Evolutionary conservation across 345 rosid species (phyloP).

Genomic region (Heritiera littoralis): DNA sequence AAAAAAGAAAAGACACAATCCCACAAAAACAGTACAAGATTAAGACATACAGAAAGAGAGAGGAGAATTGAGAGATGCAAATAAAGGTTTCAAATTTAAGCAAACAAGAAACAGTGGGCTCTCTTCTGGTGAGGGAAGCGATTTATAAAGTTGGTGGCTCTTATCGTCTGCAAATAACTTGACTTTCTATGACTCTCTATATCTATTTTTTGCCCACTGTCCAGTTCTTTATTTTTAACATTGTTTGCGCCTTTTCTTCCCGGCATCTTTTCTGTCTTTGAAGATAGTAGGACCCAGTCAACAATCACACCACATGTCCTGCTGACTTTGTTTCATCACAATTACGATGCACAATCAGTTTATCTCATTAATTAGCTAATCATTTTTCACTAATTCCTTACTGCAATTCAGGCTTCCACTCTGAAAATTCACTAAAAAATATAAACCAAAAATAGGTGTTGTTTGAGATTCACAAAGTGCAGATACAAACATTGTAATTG

Average conservation of each 20-base stretch:
- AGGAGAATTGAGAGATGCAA: slow-evolving; percentile 25
- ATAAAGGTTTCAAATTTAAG: background rate
- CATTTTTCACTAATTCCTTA: no score
- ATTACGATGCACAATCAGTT: background rate
- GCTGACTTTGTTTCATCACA: background rate
- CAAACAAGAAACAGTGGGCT: slow-evolving; percentile 15
- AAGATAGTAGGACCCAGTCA: slow-evolving; percentile 26
- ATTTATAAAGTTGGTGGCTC: slow-evolving; percentile 25
- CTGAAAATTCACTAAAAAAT: background rate
- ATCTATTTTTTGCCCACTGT: background rate
- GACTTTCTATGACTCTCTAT: slow-evolving; percentile 8
- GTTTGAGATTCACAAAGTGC: no score
- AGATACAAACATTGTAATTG: no score
- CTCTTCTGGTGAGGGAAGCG: background rate
- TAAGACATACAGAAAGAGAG: background rate
- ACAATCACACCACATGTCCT: background rate
- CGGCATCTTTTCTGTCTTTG: slow-evolving; percentile 21
- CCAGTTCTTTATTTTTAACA: no score
- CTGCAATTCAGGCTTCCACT: background rate
- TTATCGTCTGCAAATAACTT: background rate
- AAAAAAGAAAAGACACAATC: background rate
- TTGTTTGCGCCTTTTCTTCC: background rate
- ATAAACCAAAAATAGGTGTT: background rate
- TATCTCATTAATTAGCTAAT: background rate
- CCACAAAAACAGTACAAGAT: no score